Evolutionary conservation across 495 filamentous ascomycete genomes (phyloP).

Genomic region (Penicillium simplicissimum): DNA sequence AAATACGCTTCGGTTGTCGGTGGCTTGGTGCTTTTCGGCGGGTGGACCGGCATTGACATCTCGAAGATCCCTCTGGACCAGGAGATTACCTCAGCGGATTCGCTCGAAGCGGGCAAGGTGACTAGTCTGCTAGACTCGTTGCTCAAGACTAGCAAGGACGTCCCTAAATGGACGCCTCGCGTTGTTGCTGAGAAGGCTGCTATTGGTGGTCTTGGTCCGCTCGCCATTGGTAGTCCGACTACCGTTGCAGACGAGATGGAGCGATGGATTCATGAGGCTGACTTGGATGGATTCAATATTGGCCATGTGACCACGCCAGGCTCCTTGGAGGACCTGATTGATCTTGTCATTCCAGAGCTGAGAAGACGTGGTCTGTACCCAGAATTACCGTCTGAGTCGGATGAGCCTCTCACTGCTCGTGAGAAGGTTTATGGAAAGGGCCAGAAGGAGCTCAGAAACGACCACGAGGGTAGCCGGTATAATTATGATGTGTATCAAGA

Average conservation of each 20-base stretch:
- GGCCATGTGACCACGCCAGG: conserved; percentile 56
- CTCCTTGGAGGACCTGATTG: conserved; percentile 63
- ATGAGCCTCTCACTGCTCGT: conserved; percentile 53
- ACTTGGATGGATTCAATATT: conserved; percentile 64
- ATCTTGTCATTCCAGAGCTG: conserved; percentile 61
- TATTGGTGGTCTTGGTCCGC: conserved; percentile 57
- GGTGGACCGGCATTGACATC: conserved; percentile 65
- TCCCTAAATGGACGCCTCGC: conserved; percentile 54
- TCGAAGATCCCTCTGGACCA: conserved; percentile 57
- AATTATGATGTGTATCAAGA: conserved; percentile 60
- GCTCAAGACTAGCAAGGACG: conserved; percentile 49
- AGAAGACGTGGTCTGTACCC: conserved; percentile 51
- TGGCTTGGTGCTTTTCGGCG: conserved; percentile 59
- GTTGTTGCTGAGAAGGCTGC: conserved; percentile 57
- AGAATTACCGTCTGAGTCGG: conserved; percentile 30
- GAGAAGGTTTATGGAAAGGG: conserved; percentile 63
- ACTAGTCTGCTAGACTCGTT: conserved; percentile 53
- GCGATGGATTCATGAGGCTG: conserved; percentile 57
- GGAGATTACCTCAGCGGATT: conserved; percentile 54
- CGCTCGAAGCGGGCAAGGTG: conserved; percentile 53
- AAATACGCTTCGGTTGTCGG: conserved; percentile 55
- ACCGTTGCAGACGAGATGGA: conserved; percentile 61
- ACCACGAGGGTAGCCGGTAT: conserved; percentile 56
- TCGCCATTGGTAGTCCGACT: conserved; percentile 52
- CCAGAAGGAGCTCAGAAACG: conserved; percentile 50